These are phyloP conservation scores for Nakazawaea pomicola DNA, from an alignment of 805 yeast genomes.

Conservation along the genomic window DNA sequence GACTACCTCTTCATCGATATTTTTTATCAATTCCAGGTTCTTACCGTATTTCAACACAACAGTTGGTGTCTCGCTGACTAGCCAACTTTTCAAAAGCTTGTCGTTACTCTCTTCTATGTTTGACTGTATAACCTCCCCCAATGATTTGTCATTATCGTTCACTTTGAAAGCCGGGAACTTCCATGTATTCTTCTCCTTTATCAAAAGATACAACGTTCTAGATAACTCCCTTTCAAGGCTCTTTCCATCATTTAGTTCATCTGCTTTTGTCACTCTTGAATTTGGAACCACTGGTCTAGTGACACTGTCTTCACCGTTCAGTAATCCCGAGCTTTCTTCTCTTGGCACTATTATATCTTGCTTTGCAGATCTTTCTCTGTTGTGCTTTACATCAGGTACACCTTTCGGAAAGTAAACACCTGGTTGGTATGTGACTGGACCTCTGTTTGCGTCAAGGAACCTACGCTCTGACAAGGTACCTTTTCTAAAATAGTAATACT, in stretches of 20 bases:
- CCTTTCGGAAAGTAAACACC: constrained; percentile 81
- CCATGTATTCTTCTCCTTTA: constrained; percentile 58
- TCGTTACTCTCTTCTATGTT: constrained; percentile 76
- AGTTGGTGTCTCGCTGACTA: constrained; percentile 87
- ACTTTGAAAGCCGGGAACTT: constrained; percentile 68
- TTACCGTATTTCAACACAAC: constrained; percentile 49
- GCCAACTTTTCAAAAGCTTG: constrained; percentile 72
- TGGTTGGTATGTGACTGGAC: constrained; percentile 68
- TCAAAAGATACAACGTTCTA: constrained; percentile 72
- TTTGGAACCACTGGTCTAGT: constrained; percentile 65
- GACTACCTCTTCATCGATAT: constrained; percentile 19
- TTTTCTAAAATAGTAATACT: constrained; percentile 82
- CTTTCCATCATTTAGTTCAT: constrained; percentile 49
- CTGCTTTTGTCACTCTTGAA: constrained; percentile 76
- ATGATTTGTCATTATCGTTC: constrained; percentile 38
- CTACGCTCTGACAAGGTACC: constrained; percentile 87
- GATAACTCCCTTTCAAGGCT: constrained; percentile 78
- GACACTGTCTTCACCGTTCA: constrained; percentile 41
- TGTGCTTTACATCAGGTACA: constrained; percentile 77
- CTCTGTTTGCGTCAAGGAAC: constrained; percentile 67
- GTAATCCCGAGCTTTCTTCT: constrained; percentile 35
- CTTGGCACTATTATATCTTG: constrained; percentile 77
- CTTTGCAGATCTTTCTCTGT: constrained; percentile 81
- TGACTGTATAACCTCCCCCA: constrained; percentile 69
- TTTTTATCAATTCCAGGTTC: constrained; percentile 20